Conservation (phyloP, 805 yeast species). For the Saccharomycopsis vini region DNA sequence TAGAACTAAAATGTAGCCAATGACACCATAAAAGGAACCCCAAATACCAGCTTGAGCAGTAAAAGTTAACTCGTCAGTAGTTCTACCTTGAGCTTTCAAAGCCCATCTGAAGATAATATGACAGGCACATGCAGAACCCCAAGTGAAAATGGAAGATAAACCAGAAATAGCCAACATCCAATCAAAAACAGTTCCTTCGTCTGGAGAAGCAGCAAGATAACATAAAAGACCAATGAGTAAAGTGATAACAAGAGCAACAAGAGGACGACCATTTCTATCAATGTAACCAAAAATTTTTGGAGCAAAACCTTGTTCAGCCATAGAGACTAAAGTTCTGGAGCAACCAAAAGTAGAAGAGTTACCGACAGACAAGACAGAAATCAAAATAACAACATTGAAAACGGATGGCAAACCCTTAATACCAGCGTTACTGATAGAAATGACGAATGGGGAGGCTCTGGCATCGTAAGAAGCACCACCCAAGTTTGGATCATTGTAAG, state of each 20-base stretch:
- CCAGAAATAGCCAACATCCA: constrained; percentile 64
- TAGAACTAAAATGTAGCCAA: constrained; percentile 50
- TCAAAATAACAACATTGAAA: constrained; percentile 58
- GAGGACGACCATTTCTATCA: constrained; percentile 61
- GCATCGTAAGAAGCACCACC: constrained; percentile 47
- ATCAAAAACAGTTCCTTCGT: constrained; percentile 47
- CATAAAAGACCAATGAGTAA: constrained; percentile 49
- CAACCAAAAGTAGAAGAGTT: constrained; percentile 64
- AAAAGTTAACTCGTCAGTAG: constrained; percentile 59
- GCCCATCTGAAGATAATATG: constrained; percentile 62
- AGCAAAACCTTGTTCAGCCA: constrained; percentile 56
- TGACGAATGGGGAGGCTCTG: constrained; percentile 69
- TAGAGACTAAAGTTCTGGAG: constrained; percentile 55
- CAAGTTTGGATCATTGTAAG: constrained; percentile 42
- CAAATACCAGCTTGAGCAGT: constrained; percentile 56
- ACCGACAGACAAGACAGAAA: constrained; percentile 63
- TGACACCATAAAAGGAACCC: constrained; percentile 58
- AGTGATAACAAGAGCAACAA: constrained; percentile 44
- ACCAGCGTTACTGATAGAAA: constrained; percentile 58
- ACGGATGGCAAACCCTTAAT: constrained; percentile 55
- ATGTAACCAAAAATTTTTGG: constrained; percentile 51
- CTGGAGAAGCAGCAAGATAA: constrained; percentile 45
- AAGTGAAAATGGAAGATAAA: constrained; percentile 50
- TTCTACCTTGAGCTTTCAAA: constrained; percentile 55
- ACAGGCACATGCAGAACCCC: constrained; percentile 51